Percentiles rank a stretch among this genome's conserved stretches.
phyloP scores from a whole-genome alignment of 2,329 filamentous ascomycete species.

The Trichoderma brevicompactum region DNA sequence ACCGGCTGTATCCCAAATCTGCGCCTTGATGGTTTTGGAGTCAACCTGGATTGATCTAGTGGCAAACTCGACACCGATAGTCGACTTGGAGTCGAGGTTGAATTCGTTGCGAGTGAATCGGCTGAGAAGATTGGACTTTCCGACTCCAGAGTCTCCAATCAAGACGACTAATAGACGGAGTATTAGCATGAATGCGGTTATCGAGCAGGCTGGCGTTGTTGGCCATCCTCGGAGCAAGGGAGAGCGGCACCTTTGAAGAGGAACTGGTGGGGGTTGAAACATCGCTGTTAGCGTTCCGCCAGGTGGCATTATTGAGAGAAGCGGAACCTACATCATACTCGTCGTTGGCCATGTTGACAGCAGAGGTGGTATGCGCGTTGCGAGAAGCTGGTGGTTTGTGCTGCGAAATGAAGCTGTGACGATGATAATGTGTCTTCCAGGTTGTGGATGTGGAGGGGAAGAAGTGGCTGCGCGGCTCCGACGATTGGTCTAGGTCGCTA shows the following conservation, averaged over 20 bases:
- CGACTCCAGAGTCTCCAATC: constrained; percentile 98
- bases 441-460: constrained; percentile 33
- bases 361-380: constrained; percentile 7
- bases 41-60: constrained; percentile 98
- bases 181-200: constrained; percentile 40
- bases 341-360: constrained; percentile 91
- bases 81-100: constrained; percentile 99
- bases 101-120: constrained; percentile 99
- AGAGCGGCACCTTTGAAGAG: constrained; percentile 88
- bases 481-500: constrained; percentile 29
- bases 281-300: constrained; percentile 41
- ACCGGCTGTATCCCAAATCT: constrained; percentile 99
- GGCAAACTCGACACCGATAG: constrained; percentile 98
- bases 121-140: constrained; percentile 99
- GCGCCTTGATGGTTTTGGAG: constrained; percentile 99
- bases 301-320: constrained; percentile 30
- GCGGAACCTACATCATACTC: constrained; percentile 90
- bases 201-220: constrained; percentile 23
- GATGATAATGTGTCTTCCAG: constrained; percentile 18
- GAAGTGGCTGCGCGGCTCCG: constrained; percentile 30
- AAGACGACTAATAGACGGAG: constrained; percentile 73
- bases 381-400: constrained; percentile 16
- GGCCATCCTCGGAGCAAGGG: constrained; percentile 34
- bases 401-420: constrained; percentile 17
- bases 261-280: constrained; percentile 64